A percentile compares a stretch with the other conserved stretches of the same genome.
phyloP scores from a whole-genome alignment of 2,329 filamentous ascomycete genomes.

The Aspergillus sp. region DNA sequence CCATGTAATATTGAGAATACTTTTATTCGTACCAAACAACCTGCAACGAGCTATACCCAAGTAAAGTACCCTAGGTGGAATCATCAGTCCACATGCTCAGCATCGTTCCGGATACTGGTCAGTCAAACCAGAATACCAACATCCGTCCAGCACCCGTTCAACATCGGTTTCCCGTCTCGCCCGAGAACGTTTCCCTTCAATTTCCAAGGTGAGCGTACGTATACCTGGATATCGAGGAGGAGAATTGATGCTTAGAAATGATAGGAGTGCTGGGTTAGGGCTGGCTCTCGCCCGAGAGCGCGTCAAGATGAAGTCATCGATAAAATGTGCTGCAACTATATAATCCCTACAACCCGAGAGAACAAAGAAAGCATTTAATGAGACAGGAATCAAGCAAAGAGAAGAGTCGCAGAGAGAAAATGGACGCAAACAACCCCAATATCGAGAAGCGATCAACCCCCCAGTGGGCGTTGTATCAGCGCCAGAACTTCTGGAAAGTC shows the following conservation, averaged over 20 bases:
- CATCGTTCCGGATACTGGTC: background rate
- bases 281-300: conserved; percentile 9
- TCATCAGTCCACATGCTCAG: too few relatives aligned
- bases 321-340: conserved; percentile 4
- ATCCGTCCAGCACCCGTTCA: background rate
- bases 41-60: background rate
- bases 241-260: too few relatives aligned
- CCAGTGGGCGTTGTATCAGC: conserved; percentile 50
- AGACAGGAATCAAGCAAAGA: background rate
- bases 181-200: background rate
- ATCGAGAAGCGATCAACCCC: conserved; percentile 45
- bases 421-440: conserved; percentile 48
- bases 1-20: too few relatives aligned
- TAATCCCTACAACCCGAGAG: conserved; percentile 5
- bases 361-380: background rate
- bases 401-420: conserved; percentile 1
- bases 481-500: conserved; percentile 49
- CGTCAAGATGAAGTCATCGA: conserved; percentile 27
- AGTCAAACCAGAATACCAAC: background rate
- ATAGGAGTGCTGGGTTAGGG: background rate
- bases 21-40: too few relatives aligned
- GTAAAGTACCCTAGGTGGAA: too few relatives aligned
- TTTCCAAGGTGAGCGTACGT: too few relatives aligned
- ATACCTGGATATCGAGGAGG: too few relatives aligned
- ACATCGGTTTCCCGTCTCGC: background rate